A percentile compares a stretch with the other conserved stretches of the same genome.
These are phyloP conservation scores for Auriculariales sp. DNA, from an alignment of 768 basidiomycete species.

Conservation along the genomic window DNA sequence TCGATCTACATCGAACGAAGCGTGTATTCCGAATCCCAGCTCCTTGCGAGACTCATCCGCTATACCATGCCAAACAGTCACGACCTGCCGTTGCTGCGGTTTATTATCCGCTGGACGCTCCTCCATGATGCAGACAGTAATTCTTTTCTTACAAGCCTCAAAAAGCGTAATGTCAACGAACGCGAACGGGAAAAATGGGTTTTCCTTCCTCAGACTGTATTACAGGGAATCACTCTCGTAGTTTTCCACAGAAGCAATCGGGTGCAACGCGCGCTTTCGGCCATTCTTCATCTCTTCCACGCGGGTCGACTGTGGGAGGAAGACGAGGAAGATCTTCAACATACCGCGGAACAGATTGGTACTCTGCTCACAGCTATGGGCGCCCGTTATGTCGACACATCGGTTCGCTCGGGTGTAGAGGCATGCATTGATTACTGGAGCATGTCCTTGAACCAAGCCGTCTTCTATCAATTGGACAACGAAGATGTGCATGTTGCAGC, in stretches of 20 bases:
- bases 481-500: too few species aligned
- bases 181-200: background rate
- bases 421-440: too few species aligned
- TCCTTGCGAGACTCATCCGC: background rate
- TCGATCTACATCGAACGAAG: background rate
- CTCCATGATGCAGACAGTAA: background rate
- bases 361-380: too few species aligned
- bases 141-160: background rate
- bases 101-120: background rate
- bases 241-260: background rate
- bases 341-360: too few species aligned
- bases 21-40: background rate
- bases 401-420: too few species aligned
- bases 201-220: background rate
- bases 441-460: too few species aligned
- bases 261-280: background rate
- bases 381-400: too few species aligned
- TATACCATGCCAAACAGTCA: background rate
- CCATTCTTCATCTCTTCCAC: background rate
- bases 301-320: background rate
- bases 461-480: too few species aligned
- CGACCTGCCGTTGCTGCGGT: background rate
- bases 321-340: background rate
- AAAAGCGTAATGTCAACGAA: too few species aligned
- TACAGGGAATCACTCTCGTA: background rate